Evolutionary conservation across 2,329 filamentous ascomycete species (phyloP), one percentile per base, ranked within the genome.

Genomic region (Sodiomyces alkalinus): DNA sequence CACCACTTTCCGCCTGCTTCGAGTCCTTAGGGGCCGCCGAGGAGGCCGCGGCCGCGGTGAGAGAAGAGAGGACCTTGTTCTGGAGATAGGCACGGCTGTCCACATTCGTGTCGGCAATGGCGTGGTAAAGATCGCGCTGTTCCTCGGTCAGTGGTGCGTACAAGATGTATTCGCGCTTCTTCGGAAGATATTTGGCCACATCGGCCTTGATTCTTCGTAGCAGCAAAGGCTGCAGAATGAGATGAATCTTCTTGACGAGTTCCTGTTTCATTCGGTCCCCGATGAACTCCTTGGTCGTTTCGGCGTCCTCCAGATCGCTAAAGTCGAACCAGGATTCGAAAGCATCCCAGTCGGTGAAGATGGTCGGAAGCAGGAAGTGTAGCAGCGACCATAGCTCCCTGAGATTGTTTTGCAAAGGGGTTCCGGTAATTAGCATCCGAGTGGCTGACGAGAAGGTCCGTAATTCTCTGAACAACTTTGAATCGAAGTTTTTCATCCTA

Each of bases 301-400:
- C 66, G 39, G 86, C 82, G 34, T 96, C 82, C 31, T 92, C 73
- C 2, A 98, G 63, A 6, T 85, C 86, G 0, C 81, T 90, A 42
- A 98, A 98, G 49, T 98, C 87, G 37, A 98, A 98, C 86, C 87
- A 96, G 2, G 74, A 74, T 45, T 94, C 82, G 33, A 98, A 98
- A 0, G 81, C 83, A 26, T 92, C 82, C 50, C 92, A 76, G 42
- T 93, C 81, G 25, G 86, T 83, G 42, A 98, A 98, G 18, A 94
- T 86, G 21, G 80, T 80, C 0, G 87, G 90, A 26, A 96, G 67
- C 0, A 98, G 60, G 43, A 98, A 98, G 44, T 98, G 86, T 0
- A 98, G 64, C 1, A 98, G 54, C 0, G 87, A 93, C 90, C 90
- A 98, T 0, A 98, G 56, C 44, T 98, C 90, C 9, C 83, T 79